Base-by-base conservation (phyloP, 1,284 basidiomycete species). In the Cutaneotrichosporon dermatis region DNA sequence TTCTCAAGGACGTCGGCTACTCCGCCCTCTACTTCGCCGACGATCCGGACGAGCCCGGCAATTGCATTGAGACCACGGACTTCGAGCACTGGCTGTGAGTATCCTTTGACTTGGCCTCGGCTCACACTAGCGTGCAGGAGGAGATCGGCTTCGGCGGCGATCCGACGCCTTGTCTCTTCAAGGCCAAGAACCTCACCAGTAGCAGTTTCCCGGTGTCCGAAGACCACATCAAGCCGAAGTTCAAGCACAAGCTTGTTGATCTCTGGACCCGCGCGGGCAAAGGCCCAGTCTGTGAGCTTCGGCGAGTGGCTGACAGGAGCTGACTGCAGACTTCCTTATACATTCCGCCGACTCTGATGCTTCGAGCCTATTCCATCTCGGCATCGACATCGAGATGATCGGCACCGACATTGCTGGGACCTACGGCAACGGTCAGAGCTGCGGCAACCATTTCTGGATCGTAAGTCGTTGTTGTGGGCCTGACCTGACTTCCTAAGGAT, bases 81-180 rank as follows among this genome's bases (percentile, higher is more conserved):
- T 36, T 48, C 1, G 76, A 71, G 0, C 73, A 75, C 65, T 73
- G 66, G 68, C 66, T 73, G 76, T 77, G 45, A 68, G 76, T 62
- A 9, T 3, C 12, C 34, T 34, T 12, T 2, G 4, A 8, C 9
- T 5, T 48, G 25, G 25, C 25, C 6, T 4, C 7, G 8, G 35
- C 53, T 54, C 4, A 55, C 44, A 5, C 33, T 3, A 56, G 55
- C 34, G 65, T 75, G 2, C 63, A 73, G 54, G 74, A 76, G 13
- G 59, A 56, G 39, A 35, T 54, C 33, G 39, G 45, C 6, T 39
- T 34, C n/a, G 2, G 13, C n/a, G 7, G n/a, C 12, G 57, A 61
- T 4, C 53, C 25, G 50, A 61, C 59, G 0, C 16, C 36, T 0
- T 74, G 68, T 56, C 54, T 48, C 5, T 73, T 66, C 43, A 75